phyloP scores from a whole-genome alignment of 768 basidiomycete genomes.

The Cyclocybe aegerita region DNA sequence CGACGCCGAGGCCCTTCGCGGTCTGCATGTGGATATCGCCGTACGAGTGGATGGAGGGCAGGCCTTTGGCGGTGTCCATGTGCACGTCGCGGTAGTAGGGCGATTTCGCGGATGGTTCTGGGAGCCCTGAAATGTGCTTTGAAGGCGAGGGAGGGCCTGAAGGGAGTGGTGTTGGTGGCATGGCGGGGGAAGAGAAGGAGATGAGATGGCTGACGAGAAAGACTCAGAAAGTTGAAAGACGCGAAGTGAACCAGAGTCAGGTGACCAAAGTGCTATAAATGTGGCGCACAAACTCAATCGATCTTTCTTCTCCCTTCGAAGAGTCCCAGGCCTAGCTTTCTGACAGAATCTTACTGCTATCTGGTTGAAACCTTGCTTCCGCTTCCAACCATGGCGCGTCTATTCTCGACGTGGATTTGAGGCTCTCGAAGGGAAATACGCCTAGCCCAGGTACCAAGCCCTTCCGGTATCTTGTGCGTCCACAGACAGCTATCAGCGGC shows the following conservation, averaged over 20 bases:
- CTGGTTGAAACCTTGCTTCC: no score
- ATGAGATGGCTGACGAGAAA: neutral
- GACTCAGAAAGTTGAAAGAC: neutral
- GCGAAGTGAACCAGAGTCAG: no score
- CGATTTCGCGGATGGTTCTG: constrained; percentile 18
- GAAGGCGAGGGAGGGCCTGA: constrained; percentile 19
- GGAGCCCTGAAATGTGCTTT: constrained; percentile 29
- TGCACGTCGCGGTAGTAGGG: constrained; percentile 55
- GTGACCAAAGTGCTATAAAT: no score
- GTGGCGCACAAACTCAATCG: no score
- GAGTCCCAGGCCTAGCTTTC: no score
- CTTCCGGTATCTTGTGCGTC: no score
- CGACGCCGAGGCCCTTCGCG: constrained; percentile 47
- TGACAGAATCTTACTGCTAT: no score
- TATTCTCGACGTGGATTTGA: no score
- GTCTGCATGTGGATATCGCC: constrained; percentile 61
- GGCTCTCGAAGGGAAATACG: no score
- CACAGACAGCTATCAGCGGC: neutral
- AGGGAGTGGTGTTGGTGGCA: constrained; percentile 2
- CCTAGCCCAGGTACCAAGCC: no score
- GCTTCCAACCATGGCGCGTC: no score
- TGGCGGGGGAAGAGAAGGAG: neutral
- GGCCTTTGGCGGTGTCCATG: constrained; percentile 78
- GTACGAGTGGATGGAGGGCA: constrained; percentile 38
- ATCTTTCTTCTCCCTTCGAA: no score